Percentiles rank a stretch among this genome's conserved stretches.
Conservation (phyloP, 768 basidiomycete genomes). For the Lactarius deliciosus region DNA sequence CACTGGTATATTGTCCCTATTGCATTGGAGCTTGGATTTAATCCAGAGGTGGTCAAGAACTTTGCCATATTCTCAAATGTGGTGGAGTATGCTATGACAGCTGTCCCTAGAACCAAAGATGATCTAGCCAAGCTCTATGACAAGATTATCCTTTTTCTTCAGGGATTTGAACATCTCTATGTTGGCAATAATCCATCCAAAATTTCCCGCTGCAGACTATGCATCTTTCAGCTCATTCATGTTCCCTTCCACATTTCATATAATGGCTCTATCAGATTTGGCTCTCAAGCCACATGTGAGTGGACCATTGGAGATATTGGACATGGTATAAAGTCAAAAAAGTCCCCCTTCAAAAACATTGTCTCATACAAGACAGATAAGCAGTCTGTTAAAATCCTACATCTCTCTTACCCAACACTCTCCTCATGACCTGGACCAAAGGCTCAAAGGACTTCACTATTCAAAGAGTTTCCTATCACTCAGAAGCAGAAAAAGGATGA, state of each 20-base stretch:
- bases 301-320: too few relatives aligned
- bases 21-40: constrained; percentile 13
- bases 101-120: neutral
- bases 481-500: neutral
- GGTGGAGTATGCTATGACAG: neutral
- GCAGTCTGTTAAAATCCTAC: neutral
- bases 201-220: neutral
- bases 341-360: too few relatives aligned
- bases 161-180: constrained; percentile 8
- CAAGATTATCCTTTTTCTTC: constrained; percentile 1
- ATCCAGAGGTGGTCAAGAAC: constrained; percentile 23
- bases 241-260: too few relatives aligned
- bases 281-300: too few relatives aligned
- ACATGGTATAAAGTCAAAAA: too few relatives aligned
- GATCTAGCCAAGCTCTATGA: neutral
- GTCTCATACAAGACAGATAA: too few relatives aligned
- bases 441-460: neutral
- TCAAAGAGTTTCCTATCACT: neutral
- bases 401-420: neutral
- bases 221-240: too few relatives aligned
- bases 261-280: too few relatives aligned
- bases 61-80: neutral
- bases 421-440: constrained; percentile 29
- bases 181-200: constrained; percentile 5
- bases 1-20: constrained; percentile 6